Evolutionary conservation across 1,139 yeast genomes (phyloP).

Genomic region (Arxiozyma heterogenica): DNA sequence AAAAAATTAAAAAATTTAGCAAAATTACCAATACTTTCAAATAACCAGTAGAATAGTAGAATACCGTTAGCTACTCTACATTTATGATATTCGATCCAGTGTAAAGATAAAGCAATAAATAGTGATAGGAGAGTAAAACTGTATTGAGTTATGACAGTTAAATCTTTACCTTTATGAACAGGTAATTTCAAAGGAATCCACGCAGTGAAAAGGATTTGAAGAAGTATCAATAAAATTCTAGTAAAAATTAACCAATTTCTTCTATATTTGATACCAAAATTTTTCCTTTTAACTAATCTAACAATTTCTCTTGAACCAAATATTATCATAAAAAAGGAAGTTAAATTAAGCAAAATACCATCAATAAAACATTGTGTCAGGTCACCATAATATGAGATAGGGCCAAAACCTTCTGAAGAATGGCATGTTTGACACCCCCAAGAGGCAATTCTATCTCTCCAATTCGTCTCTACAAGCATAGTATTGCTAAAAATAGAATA

Average conservation of each 20-base stretch:
- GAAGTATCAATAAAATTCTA: constrained; percentile 28
- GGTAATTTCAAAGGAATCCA: constrained; percentile 16
- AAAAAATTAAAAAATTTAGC: constrained; percentile 40
- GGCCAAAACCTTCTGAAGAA: constrained; percentile 63
- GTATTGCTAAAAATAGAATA: neutral
- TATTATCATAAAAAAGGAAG: constrained; percentile 46
- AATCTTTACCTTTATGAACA: constrained; percentile 15
- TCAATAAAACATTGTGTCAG: constrained; percentile 77
- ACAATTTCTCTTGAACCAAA: constrained; percentile 39
- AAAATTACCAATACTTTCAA: constrained; percentile 38
- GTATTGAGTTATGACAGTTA: constrained; percentile 24
- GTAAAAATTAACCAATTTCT: constrained; percentile 33
- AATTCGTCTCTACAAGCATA: neutral
- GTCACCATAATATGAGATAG: constrained; percentile 54
- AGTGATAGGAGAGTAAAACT: constrained; percentile 29
- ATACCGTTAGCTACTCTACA: constrained; percentile 58
- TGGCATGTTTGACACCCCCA: constrained; percentile 21
- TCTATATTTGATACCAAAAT: constrained; percentile 35
- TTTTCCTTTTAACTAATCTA: constrained; percentile 28
- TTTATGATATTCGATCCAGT: constrained; percentile 66
- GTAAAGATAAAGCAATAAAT: constrained; percentile 46
- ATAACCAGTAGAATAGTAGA: constrained; percentile 70
- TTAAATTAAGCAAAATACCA: constrained; percentile 49
- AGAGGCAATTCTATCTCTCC: constrained; percentile 4
- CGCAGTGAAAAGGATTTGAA: constrained; percentile 28